Percentiles rank a stretch among this genome's conserved stretches.
Conservation (phyloP, 2,329 filamentous ascomycete species). For the Hypomyces perniciosus region DNA sequence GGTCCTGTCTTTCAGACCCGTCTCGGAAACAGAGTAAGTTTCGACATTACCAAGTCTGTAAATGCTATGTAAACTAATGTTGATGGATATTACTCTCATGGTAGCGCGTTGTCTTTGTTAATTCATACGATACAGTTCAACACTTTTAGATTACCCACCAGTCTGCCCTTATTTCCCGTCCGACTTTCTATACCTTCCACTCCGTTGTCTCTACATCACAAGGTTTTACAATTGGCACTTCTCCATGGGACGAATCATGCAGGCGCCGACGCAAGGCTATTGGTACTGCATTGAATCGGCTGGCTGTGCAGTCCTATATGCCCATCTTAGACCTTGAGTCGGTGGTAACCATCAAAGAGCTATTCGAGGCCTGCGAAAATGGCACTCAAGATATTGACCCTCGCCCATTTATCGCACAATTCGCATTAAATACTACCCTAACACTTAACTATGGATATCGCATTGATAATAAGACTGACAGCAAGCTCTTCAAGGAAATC, state of each 20-base stretch:
- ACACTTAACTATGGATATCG: slow-evolving; percentile 76
- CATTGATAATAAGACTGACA: slow-evolving; percentile 64
- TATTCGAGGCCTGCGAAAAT: slow-evolving; percentile 56
- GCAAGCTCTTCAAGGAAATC: slow-evolving; percentile 65
- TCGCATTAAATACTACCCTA: slow-evolving; percentile 69
- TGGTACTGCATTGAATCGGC: slow-evolving; percentile 70
- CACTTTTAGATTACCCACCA: slow-evolving; percentile 75
- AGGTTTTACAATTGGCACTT: slow-evolving; percentile 77
- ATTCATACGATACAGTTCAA: slow-evolving; percentile 68
- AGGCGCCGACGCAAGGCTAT: slow-evolving; percentile 72
- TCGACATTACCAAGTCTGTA: neutral
- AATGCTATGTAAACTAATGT: neutral
- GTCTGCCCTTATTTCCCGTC: slow-evolving; percentile 69
- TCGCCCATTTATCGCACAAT: slow-evolving; percentile 66
- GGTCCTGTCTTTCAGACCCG: slow-evolving; percentile 61
- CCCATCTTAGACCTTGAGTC: slow-evolving; percentile 76
- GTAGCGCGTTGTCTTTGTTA: slow-evolving; percentile 68
- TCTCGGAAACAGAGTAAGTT: slow-evolving; percentile 58
- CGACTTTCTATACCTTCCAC: slow-evolving; percentile 76
- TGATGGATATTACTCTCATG: neutral
- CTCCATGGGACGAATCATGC: slow-evolving; percentile 77
- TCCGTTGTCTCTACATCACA: slow-evolving; percentile 70
- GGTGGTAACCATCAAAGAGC: slow-evolving; percentile 64
- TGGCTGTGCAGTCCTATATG: slow-evolving; percentile 72
- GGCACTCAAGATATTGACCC: slow-evolving; percentile 64